Conservation (phyloP, 2,329 filamentous ascomycete genomes). For the Geosmithia flava region DNA sequence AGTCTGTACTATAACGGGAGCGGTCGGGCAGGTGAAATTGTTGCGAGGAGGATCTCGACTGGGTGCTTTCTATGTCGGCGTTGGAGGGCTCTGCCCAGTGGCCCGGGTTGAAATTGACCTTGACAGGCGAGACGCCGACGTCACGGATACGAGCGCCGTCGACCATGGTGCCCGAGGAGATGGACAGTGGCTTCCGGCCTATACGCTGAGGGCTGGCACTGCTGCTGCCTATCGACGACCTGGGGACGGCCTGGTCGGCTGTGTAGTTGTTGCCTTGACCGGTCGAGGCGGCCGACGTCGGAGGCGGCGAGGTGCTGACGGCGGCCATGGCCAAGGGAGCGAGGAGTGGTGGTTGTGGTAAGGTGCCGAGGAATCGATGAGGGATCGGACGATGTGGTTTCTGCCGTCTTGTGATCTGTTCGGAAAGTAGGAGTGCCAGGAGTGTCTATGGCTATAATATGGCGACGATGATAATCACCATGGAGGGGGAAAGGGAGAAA, state of each 20-base stretch:
- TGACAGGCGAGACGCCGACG: slow-evolving; percentile 42
- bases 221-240: slow-evolving; percentile 3
- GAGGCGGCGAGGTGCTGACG: slow-evolving; percentile 19
- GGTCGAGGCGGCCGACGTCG: slow-evolving; percentile 13
- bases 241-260: slow-evolving; percentile 4
- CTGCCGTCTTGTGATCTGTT: too few species aligned
- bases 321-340: slow-evolving; percentile 15
- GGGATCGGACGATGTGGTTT: neutral
- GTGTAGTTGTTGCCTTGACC: slow-evolving; percentile 7
- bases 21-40: slow-evolving; percentile 12
- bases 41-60: slow-evolving; percentile 9
- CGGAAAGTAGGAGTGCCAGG: too few species aligned
- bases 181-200: slow-evolving; percentile 22
- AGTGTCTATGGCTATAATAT: too few species aligned
- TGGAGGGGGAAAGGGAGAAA: too few species aligned
- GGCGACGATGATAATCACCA: too few species aligned
- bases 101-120: slow-evolving; percentile 36
- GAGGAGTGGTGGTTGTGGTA: neutral
- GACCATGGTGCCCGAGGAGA: slow-evolving; percentile 7
- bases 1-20: slow-evolving; percentile 4
- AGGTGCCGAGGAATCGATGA: neutral
- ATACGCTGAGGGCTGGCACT: slow-evolving; percentile 5
- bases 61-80: slow-evolving; percentile 32
- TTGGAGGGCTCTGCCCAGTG: slow-evolving; percentile 40
- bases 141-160: slow-evolving; percentile 34